Base-by-base conservation (phyloP, 352 stramenopile species). In the Pythium aphanidermatum region DNA sequence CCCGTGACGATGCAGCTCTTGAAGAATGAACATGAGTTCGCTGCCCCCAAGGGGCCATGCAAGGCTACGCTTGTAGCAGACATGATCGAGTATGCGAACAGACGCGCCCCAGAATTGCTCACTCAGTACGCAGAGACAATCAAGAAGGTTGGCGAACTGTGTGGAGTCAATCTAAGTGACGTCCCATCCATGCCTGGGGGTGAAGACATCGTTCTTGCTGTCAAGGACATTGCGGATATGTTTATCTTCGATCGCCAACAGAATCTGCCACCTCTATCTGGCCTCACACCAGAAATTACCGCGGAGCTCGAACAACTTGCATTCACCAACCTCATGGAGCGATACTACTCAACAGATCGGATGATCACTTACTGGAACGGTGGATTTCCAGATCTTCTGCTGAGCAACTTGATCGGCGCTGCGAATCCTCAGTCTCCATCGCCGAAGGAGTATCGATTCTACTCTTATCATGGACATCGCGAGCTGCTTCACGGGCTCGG, bases 161-260 rank as follows among this genome's bases (percentile, higher is more conserved):
- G 81, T 19, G 78, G 74, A 20, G 69, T 89, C 6, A 61, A 65
- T 16, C 31, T 93, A 26, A 44, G 67, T 20, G 57, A 83, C 19
- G 79, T 82, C n/a, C 63, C 78, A 21, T 71, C 51, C 6, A 52
- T 89, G 2, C 53, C 55, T 16, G 70, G 66, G 12, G 76, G 78
- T 14, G 81, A 93, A 55, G 81, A 93, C 44, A 30, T 81, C 10
- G 66, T 93, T 26, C 54, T 88, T 25, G 78, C 73, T 7, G 74
- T 92, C 39, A 92, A 92, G 60, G 80, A 92, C 38, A 63, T 92
- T 27, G 80, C 73, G 19, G 80, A 92, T 41, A 89, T 89, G 74
- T 83, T 92, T 30, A 78, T 76, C 26, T 92, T 92, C 37, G 80
- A 92, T 50, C 65, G 57, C 17, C 73, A 92, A 29, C 70, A 92